Conservation (phyloP, 495 filamentous ascomycete species). For the Aspergillus nanangensis region DNA sequence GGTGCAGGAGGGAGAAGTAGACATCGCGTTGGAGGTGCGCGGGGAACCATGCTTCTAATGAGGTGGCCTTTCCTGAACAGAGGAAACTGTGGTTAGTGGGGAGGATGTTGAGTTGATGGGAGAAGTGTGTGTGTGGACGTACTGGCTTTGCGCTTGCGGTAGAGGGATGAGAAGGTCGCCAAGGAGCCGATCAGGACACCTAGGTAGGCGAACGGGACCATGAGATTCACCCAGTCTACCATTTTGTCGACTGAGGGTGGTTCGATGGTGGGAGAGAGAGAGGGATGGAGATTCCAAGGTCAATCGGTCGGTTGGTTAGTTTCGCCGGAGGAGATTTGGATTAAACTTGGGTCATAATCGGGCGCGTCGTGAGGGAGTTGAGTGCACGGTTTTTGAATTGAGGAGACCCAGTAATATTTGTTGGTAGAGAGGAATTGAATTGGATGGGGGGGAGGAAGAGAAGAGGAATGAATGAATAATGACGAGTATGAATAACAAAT, state of each 20-base stretch:
- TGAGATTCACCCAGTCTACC: slow-evolving; percentile 77
- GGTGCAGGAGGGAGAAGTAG: slow-evolving; percentile 86
- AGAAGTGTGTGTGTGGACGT: slow-evolving; percentile 32
- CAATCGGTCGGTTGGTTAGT: neutral
- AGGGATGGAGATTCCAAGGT: too few relatives aligned
- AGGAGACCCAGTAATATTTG: too few relatives aligned
- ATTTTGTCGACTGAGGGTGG: slow-evolving; percentile 23
- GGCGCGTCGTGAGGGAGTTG: neutral
- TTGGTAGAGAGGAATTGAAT: too few relatives aligned
- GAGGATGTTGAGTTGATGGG: neutral
- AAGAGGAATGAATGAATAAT: slow-evolving; percentile 1
- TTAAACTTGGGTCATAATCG: slow-evolving; percentile 3
- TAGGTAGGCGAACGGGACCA: slow-evolving; percentile 82
- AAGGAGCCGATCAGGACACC: slow-evolving; percentile 81
- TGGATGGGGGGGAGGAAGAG: neutral
- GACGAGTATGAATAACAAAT: neutral
- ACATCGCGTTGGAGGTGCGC: slow-evolving; percentile 87
- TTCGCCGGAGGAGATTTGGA: neutral
- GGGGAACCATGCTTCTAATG: slow-evolving; percentile 88
- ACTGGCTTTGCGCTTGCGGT: slow-evolving; percentile 90
- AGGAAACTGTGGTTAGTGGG: neutral
- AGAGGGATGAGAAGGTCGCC: slow-evolving; percentile 85
- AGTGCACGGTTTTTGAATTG: neutral
- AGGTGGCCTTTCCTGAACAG: slow-evolving; percentile 63
- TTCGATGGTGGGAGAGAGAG: too few relatives aligned